Evolutionary conservation across 2,329 filamentous ascomycete genomes (phyloP).

Genomic region (Colletotrichum chlorophyti): DNA sequence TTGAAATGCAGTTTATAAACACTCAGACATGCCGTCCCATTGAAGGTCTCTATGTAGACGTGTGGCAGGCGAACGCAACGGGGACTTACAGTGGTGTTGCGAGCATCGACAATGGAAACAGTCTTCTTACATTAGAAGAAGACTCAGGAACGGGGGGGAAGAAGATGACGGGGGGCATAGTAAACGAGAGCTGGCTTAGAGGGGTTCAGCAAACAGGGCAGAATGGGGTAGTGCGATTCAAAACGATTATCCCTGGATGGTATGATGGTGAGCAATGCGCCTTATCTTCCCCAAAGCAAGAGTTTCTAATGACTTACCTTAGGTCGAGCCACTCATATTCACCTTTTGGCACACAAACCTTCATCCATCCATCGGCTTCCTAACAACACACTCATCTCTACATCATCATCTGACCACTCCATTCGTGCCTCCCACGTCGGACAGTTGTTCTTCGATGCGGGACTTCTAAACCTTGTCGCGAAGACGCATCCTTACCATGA

Average conservation of each 20-base stretch:
- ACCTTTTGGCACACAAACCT: constrained; percentile 45
- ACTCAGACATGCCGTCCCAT: constrained; percentile 1
- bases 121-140: background rate
- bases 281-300: background rate
- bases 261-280: background rate
- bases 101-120: background rate
- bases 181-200: constrained; percentile 25
- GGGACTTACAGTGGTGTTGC: background rate
- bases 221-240: constrained; percentile 50
- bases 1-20: constrained; percentile 8
- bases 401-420: constrained; percentile 33
- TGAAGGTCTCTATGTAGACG: background rate
- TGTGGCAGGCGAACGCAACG: background rate
- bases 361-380: background rate
- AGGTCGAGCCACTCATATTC: constrained; percentile 54
- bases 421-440: background rate
- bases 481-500: background rate
- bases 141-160: background rate
- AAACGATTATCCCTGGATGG: constrained; percentile 48
- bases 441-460: background rate
- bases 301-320: constrained; percentile 41
- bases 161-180: background rate
- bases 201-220: constrained; percentile 46
- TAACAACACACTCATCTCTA: constrained; percentile 34
- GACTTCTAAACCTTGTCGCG: background rate